These are phyloP conservation scores for Nyssa sinensis DNA, from an alignment of 148 eudicot species.

Conservation along the genomic window DNA sequence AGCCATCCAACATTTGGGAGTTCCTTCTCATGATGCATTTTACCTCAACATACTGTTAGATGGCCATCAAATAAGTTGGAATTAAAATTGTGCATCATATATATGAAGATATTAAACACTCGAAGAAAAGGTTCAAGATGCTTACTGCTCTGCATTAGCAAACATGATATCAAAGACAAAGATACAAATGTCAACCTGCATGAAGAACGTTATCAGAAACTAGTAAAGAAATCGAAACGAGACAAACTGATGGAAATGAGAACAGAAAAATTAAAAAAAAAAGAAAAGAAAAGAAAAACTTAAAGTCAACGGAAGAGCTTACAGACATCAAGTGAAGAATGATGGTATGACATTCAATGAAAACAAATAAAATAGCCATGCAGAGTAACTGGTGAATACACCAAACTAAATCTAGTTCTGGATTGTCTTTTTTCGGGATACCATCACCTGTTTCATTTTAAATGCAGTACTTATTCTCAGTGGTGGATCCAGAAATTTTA, in stretches of 20 bases:
- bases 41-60: background rate
- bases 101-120: background rate
- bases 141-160: slow-evolving; percentile 89
- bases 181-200: slow-evolving; percentile 92
- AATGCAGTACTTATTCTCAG: background rate
- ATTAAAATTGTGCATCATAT: background rate
- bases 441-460: background rate
- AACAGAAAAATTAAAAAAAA: background rate
- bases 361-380: background rate
- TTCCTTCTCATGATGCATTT: too few species aligned
- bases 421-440: background rate
- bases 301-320: background rate
- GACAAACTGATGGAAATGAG: slow-evolving; percentile 1
- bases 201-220: slow-evolving; percentile 9
- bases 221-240: background rate
- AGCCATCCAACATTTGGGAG: too few species aligned
- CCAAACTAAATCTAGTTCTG: background rate
- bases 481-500: too few species aligned
- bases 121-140: slow-evolving; percentile 29
- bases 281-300: background rate
- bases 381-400: background rate
- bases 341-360: background rate
- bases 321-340: background rate
- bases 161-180: slow-evolving; percentile 86
- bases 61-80: background rate